These are phyloP conservation scores for Beauveria rudraprayagi DNA, from an alignment of 2,329 filamentous ascomycete genomes.

Conservation along the genomic window DNA sequence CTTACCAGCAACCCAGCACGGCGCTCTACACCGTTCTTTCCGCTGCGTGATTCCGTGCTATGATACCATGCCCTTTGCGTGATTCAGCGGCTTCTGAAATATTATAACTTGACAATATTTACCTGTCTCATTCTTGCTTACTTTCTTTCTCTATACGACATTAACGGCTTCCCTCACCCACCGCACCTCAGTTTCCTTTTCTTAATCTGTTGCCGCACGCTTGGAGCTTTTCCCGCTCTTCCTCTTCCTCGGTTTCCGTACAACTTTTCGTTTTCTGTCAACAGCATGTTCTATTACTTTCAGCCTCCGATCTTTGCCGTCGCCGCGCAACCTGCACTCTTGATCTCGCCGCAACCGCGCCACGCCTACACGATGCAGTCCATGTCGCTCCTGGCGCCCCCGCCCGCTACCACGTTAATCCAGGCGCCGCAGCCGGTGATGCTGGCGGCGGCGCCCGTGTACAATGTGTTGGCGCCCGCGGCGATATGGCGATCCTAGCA, in stretches of 20 bases:
- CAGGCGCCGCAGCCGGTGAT: neutral
- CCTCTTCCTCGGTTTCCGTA: too few species aligned
- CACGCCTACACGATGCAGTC: neutral
- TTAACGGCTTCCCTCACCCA: too few species aligned
- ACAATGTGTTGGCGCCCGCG: neutral
- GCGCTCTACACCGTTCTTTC: neutral
- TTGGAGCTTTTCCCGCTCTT: too few species aligned
- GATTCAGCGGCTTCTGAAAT: neutral
- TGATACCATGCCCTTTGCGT: neutral
- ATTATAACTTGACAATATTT: neutral
- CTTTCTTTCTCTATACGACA: neutral
- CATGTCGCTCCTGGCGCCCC: slow-evolving; percentile 12
- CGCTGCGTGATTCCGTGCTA: neutral
- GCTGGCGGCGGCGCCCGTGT: neutral
- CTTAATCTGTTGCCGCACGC: too few species aligned
- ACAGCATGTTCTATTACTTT: slow-evolving; percentile 20
- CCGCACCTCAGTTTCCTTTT: too few species aligned
- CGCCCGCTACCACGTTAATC: slow-evolving; percentile 11
- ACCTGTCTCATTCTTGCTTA: neutral
- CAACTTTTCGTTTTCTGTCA: neutral
- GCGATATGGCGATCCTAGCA: neutral
- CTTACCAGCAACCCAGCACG: neutral
- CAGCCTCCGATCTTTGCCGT: slow-evolving; percentile 20
- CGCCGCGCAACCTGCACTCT: neutral
- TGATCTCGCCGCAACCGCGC: slow-evolving; percentile 3